Percentiles rank a stretch among this genome's conserved stretches.
phyloP scores from a whole-genome alignment of 2,329 filamentous ascomycete species.

The Colletotrichum nymphaeae region DNA sequence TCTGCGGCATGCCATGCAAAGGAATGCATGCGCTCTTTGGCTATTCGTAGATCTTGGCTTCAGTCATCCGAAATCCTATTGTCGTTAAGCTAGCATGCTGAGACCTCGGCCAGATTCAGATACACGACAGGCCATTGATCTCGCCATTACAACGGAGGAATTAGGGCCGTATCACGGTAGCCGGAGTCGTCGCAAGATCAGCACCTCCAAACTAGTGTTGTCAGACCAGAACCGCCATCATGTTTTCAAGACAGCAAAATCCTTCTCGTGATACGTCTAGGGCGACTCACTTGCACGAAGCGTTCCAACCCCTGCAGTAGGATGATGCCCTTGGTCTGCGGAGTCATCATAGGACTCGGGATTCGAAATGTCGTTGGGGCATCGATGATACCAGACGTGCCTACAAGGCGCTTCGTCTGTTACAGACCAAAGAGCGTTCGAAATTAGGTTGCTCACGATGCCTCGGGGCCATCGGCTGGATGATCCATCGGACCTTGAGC shows the following conservation, averaged over 20 bases:
- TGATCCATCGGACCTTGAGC: background rate
- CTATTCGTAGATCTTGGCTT: constrained; percentile 6
- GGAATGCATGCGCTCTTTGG: background rate
- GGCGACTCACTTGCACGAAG: background rate
- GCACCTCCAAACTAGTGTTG: background rate
- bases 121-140: background rate
- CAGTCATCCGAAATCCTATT: background rate
- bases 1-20: background rate
- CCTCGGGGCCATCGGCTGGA: background rate
- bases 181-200: background rate
- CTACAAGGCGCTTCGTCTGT: too few relatives aligned
- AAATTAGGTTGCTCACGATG: background rate
- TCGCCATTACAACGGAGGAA: background rate
- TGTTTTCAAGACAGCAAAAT: background rate
- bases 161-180: background rate
- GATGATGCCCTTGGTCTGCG: background rate
- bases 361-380: background rate
- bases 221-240: background rate
- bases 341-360: background rate
- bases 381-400: background rate
- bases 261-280: background rate
- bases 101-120: background rate
- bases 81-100: background rate
- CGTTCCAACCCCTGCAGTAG: background rate
- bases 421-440: background rate